A percentile compares a stretch with the other conserved stretches of the same genome.
These are phyloP conservation scores for Kodamaea lidongshanica DNA, from an alignment of 805 yeast species.

Conservation along the genomic window DNA sequence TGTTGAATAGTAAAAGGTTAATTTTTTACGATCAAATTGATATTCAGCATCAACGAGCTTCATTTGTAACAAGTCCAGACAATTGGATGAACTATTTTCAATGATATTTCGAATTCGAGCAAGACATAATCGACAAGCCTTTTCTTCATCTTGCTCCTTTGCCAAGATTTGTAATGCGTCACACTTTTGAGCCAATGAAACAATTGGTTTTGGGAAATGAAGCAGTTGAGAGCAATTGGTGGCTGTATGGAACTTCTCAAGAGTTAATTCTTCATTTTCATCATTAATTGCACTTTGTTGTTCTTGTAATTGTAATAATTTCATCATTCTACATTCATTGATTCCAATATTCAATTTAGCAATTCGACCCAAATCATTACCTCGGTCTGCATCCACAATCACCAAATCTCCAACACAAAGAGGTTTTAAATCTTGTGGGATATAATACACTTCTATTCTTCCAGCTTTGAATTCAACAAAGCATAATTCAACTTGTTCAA, in stretches of 20 bases:
- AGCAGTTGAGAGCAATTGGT: conserved; percentile 27
- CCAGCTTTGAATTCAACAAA: conserved; percentile 75
- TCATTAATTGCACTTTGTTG: conserved; percentile 58
- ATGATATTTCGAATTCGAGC: conserved; percentile 45
- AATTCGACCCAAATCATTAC: conserved; percentile 68
- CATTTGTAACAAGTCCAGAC: conserved; percentile 38
- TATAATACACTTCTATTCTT: conserved; percentile 68
- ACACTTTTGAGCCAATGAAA: conserved; percentile 54
- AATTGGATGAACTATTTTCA: conserved; percentile 8
- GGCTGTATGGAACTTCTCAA: conserved; percentile 16
- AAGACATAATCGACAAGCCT: conserved; percentile 57
- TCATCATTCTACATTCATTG: conserved; percentile 64
- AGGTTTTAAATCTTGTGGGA: conserved; percentile 31
- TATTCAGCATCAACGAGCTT: conserved; percentile 70
- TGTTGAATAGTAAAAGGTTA: conserved; percentile 54
- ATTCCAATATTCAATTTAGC: conserved; percentile 50
- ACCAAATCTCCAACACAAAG: conserved; percentile 60
- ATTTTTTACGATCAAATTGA: conserved; percentile 74
- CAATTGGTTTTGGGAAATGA: conserved; percentile 62
- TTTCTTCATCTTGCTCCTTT: conserved; percentile 64
- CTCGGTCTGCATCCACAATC: conserved; percentile 80
- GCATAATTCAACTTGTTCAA: conserved; percentile 39
- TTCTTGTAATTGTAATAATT: conserved; percentile 61
- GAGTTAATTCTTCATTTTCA: conserved; percentile 17
- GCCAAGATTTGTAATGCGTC: conserved; percentile 54